These are phyloP conservation scores for Scutellaria minor DNA, from an alignment of 257 asterid genomes.

Conservation along the genomic window DNA sequence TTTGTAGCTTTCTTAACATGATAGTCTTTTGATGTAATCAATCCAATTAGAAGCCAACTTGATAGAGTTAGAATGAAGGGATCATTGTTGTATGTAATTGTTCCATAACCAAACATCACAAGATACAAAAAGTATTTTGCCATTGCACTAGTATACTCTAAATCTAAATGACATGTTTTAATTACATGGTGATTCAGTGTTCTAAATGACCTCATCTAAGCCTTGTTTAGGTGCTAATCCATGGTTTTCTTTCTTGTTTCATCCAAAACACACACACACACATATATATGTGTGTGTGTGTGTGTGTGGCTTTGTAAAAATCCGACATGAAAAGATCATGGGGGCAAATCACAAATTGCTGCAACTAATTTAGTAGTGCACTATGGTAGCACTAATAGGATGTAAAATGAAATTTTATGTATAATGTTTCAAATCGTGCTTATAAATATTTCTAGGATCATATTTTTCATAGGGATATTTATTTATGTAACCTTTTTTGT, in stretches of 20 bases:
- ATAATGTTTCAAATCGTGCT: too few relatives aligned
- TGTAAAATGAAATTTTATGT: too few relatives aligned
- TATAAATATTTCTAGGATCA: too few relatives aligned
- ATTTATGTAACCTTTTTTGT: too few relatives aligned
- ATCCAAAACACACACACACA: neutral
- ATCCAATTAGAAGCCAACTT: constrained; percentile 9
- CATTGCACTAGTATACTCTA: neutral
- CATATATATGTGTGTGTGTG: too few relatives aligned
- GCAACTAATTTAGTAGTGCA: too few relatives aligned
- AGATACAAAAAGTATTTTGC: neutral
- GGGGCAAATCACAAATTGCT: too few relatives aligned
- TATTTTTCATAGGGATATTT: too few relatives aligned
- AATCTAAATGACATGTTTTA: too few relatives aligned
- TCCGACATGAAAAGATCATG: too few relatives aligned
- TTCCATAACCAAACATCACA: constrained; percentile 8
- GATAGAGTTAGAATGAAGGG: constrained; percentile 13
- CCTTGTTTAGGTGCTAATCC: neutral
- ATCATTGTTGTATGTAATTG: constrained; percentile 24
- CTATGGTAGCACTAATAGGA: too few relatives aligned
- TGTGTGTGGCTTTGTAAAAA: too few relatives aligned
- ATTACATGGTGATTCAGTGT: neutral
- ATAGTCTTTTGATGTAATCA: constrained; percentile 13
- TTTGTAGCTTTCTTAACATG: constrained; percentile 1
- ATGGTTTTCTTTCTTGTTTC: neutral
- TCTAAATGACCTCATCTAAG: neutral